Base-by-base conservation (phyloP, 306 rosid genomes). In the Rubus parviflorus region DNA sequence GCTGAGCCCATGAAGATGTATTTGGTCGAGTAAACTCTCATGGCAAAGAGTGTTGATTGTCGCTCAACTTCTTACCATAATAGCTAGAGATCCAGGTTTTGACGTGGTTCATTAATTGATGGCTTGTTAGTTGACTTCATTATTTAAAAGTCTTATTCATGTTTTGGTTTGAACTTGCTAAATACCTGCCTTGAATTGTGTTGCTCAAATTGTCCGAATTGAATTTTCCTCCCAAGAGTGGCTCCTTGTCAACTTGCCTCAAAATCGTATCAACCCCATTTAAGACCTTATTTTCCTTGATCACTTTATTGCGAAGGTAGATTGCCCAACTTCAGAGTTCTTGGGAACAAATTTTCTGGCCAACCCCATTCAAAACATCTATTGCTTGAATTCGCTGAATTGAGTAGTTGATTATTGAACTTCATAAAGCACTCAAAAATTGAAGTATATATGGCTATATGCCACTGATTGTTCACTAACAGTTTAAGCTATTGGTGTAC, bases 11-110 rank as follows among this genome's bases (percentile, higher is more conserved):
- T 43, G 5, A 23, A 64, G 35, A 53, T 64, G 58, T 40, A 17
- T 48, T 73, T 10, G 0, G 12, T 78, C 1, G 64, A 62, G n/a
- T 53, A 57, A 35, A 42, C 25, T 82, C 35, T 54, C 11, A 5
- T 64, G 22, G 42, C 37, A 60, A 20, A 76, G 71, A 66, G 60
- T 9, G 73, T 20, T 54, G 46, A 66, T 48, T 67, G 35, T 53
- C 16, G 13, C 67, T 42, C 63, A 48, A 49, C 14, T n/a, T 56
- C 20, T 19, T 35, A 49, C 65, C 5, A 11, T 61, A 37, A 11
- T 61, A 37, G 8, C 45, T 8, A 47, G 45, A 47, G 35, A 61
- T 47, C 52, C 17, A 5, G 6, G 17, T 16, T 17, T 15, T 52
- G 62, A 15, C 5, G 42, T 41, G 42, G 72, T 37, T 78, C 8